Evolutionary conservation across 2,329 filamentous ascomycete species (phyloP), one percentile per base, ranked within the genome.

Genomic region (Claviceps sorghi): DNA sequence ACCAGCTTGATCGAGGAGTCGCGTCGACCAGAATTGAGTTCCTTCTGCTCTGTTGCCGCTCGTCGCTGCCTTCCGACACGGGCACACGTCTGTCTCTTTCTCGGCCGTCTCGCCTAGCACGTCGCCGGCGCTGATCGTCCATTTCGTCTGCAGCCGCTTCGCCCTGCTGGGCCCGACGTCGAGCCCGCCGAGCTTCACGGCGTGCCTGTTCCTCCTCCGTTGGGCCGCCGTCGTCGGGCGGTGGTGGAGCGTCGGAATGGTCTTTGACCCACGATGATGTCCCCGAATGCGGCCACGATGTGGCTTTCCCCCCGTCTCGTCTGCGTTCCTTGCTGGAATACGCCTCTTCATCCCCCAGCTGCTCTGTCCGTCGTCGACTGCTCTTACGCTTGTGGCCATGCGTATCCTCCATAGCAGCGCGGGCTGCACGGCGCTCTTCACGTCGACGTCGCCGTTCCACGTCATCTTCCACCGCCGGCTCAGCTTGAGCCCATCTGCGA

Each of bases 251-350:
- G 58, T 82, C 80, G 2, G 75, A 78, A 58, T 81, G 75, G 13
- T 83, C 79, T 63, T 82, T 82, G 4, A 83, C 79, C 80, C 80
- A 83, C 0, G 78, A 82, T 9, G 77, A 79, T 0, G 79, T 83
- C 29, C 80, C 79, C 7, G 76, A 81, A 61, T 82, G 77, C 19
- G 80, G 79, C 80, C 80, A 83, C 9, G 69, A 69, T 10, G 69
- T 69, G 9, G 71, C 58, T 36, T 67, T 57, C 50, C 65, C 69
- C 49, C 61, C 67, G 46, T 69, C 70, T 52, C 65, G 58, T 45
- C 56, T 59, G 22, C 67, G 63, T 45, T 66, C 61, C 59, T 67
- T 66, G 59, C 67, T 67, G 5, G 71, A 62, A 54, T 75, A 72
- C 43, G 69, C 67, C 43, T 70, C 72, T 34, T 74, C 70, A 22